A percentile compares a stretch with the other conserved stretches of the same genome.
Evolutionary conservation across 2,329 filamentous ascomycete genomes (phyloP).

Genomic region (Aquanectria penicillioides): DNA sequence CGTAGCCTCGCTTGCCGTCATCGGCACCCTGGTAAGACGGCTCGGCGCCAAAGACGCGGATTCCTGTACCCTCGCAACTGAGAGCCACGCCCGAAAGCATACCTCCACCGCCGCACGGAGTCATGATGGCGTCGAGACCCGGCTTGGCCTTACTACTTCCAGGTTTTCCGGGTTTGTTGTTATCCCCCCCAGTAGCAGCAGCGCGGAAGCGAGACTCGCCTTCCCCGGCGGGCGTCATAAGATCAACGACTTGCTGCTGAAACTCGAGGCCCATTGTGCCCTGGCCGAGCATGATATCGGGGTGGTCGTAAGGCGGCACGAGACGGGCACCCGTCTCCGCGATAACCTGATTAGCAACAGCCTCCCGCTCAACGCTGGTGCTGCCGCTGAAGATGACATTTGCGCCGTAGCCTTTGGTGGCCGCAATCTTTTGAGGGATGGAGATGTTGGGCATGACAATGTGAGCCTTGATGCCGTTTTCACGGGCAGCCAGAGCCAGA

Average conservation of each 20-base stretch:
- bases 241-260: conserved; percentile 73
- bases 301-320: conserved; percentile 92
- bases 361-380: conserved; percentile 83
- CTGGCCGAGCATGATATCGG: conserved; percentile 90
- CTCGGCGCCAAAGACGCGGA: conserved; percentile 86
- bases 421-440: conserved; percentile 86
- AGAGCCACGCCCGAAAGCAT: conserved; percentile 87
- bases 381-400: conserved; percentile 83
- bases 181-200: conserved; percentile 33
- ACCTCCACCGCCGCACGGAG: conserved; percentile 88
- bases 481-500: conserved; percentile 82
- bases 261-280: conserved; percentile 90
- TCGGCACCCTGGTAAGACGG: conserved; percentile 85
- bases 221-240: conserved; percentile 52
- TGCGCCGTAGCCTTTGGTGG: conserved; percentile 81
- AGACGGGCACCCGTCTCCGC: conserved; percentile 78
- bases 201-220: conserved; percentile 33
- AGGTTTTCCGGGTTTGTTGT: conserved; percentile 15
- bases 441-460: conserved; percentile 94
- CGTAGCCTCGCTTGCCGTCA: conserved; percentile 79
- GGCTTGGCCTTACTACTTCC: conserved; percentile 32
- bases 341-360: conserved; percentile 75
- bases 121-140: conserved; percentile 76
- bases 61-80: conserved; percentile 75
- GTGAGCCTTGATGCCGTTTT: conserved; percentile 78